A percentile compares a stretch with the other conserved stretches of the same genome.
Conservation (phyloP, 495 filamentous ascomycete genomes). For the Pyronema domesticum region DNA sequence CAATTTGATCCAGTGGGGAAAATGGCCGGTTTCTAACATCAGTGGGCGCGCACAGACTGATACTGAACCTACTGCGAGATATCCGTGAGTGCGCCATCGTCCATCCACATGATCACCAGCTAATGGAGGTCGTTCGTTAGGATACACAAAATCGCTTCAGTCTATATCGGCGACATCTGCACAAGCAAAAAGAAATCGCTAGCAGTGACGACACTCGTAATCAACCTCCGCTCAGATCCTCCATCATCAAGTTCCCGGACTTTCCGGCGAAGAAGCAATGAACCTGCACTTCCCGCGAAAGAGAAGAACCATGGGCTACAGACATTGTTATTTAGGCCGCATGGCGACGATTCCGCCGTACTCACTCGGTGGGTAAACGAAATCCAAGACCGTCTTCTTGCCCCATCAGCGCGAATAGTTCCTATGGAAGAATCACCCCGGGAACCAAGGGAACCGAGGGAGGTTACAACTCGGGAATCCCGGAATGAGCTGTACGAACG, state of each 20-base stretch:
- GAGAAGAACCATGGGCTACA: conserved; percentile 11
- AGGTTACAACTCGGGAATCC: too few relatives aligned
- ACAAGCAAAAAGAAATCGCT: conserved; percentile 20
- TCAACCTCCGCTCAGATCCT: conserved; percentile 15
- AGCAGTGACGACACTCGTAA: conserved; percentile 18
- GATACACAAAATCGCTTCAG: conserved; percentile 18
- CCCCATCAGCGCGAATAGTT: neutral
- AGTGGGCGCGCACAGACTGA: conserved; percentile 10
- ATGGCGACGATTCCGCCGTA: neutral
- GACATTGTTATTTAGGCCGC: conserved; percentile 15
- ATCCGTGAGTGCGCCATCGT: conserved; percentile 17
- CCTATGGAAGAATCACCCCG: too few relatives aligned
- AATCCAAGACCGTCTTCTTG: conserved; percentile 12
- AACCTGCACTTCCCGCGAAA: conserved; percentile 6
- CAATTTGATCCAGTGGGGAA: neutral
- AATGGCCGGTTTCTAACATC: conserved; percentile 5
- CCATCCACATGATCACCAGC: neutral
- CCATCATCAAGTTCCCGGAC: conserved; percentile 18
- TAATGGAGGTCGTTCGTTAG: conserved; percentile 1
- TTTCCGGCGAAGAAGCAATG: conserved; percentile 22
- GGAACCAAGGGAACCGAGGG: too few relatives aligned
- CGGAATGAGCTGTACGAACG: too few relatives aligned
- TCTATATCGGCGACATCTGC: conserved; percentile 23
- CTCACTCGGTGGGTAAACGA: conserved; percentile 19
- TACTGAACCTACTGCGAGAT: conserved; percentile 16